Evolutionary conservation across 2,329 filamentous ascomycete genomes (phyloP).

Genomic region (Onygenales sp.): DNA sequence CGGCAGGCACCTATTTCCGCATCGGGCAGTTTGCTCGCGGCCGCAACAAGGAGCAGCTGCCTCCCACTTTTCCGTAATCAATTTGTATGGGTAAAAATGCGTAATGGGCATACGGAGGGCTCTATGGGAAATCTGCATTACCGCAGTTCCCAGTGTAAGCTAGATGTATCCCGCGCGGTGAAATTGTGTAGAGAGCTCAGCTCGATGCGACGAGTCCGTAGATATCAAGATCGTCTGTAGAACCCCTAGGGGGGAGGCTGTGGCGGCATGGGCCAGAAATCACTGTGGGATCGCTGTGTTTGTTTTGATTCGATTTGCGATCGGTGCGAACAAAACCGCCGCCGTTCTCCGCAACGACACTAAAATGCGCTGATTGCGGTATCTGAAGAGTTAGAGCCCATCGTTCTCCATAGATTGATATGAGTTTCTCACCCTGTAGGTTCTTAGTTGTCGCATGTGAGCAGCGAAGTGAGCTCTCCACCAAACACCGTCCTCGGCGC

Average conservation of each 20-base stretch:
- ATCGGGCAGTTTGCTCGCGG: background rate
- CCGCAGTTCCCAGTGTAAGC: constrained; percentile 2
- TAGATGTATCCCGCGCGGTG: constrained; percentile 1
- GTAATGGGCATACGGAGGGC: background rate
- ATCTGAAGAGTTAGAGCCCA: background rate
- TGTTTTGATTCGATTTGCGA: background rate
- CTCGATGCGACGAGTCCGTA: constrained; percentile 3
- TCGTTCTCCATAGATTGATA: background rate
- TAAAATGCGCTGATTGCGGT: background rate
- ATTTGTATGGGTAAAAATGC: constrained; percentile 1
- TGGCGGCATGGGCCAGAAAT: background rate
- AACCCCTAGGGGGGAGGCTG: background rate
- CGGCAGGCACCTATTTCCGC: constrained; percentile 1
- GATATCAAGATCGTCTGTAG: constrained; percentile 1
- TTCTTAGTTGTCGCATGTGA: background rate
- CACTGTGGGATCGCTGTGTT: background rate
- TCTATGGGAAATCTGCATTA: constrained; percentile 3
- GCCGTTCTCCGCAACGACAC: background rate
- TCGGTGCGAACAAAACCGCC: background rate
- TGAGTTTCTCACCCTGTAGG: background rate
- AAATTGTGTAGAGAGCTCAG: background rate
- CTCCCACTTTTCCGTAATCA: constrained; percentile 6
- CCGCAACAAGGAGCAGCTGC: constrained; percentile 5
- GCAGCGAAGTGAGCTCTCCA: background rate
- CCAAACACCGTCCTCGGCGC: background rate